phyloP scores from a whole-genome alignment of 768 basidiomycete genomes.

The Suillus luteus region DNA sequence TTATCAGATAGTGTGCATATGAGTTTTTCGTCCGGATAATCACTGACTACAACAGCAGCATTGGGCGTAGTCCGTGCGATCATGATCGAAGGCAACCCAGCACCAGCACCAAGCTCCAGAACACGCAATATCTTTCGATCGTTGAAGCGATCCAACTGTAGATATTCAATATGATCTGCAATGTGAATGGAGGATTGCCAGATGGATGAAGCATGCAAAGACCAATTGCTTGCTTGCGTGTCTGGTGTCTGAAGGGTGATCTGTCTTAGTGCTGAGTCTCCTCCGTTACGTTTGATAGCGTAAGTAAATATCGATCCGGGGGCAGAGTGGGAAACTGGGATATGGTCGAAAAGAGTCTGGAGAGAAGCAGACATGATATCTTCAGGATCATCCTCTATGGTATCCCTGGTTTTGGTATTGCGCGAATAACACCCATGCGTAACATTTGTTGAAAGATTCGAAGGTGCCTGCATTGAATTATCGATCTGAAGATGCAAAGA shows the following conservation, averaged over 20 bases:
- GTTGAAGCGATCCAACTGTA: slow-evolving; percentile 39
- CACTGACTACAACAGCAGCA: slow-evolving; percentile 53
- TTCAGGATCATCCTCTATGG: slow-evolving; percentile 45
- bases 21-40: slow-evolving; percentile 70
- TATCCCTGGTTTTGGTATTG: background rate
- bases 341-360: slow-evolving; percentile 59
- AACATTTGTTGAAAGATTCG: background rate
- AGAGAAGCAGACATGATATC: slow-evolving; percentile 72
- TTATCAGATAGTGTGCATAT: slow-evolving; percentile 62
- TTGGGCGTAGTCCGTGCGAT: slow-evolving; percentile 52
- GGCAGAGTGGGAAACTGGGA: slow-evolving; percentile 60
- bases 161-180: slow-evolving; percentile 59
- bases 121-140: slow-evolving; percentile 34
- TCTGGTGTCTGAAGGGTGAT: slow-evolving; percentile 51
- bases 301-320: slow-evolving; percentile 57
- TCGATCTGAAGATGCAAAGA: background rate
- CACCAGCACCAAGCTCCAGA: slow-evolving; percentile 76
- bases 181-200: slow-evolving; percentile 72
- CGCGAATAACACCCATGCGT: background rate
- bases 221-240: slow-evolving; percentile 69
- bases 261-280: slow-evolving; percentile 15
- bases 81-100: slow-evolving; percentile 72
- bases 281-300: slow-evolving; percentile 16
- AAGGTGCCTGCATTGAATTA: background rate
- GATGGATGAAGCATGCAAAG: slow-evolving; percentile 74